Evolutionary conservation across 352 stramenopile genomes (phyloP).

Genomic region (Elongisporangium senticosum): DNA sequence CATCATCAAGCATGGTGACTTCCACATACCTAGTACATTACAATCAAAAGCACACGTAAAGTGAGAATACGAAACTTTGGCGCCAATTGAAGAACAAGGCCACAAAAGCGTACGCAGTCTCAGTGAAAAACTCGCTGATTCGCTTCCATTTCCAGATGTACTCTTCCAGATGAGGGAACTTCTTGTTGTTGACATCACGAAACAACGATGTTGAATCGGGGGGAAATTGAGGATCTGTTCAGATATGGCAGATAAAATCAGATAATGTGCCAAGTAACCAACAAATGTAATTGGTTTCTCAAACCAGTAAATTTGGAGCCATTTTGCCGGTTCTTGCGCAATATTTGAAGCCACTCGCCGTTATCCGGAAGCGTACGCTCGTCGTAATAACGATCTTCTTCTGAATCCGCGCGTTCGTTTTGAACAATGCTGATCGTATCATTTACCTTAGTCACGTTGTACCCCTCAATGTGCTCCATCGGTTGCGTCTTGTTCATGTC

Average conservation of each 20-base stretch:
- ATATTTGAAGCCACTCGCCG: conserved; percentile 64
- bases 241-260: not conserved
- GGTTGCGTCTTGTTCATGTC: conserved; percentile 56
- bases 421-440: conserved; percentile 65
- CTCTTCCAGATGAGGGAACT: conserved; percentile 68
- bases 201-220: conserved; percentile 65
- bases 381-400: conserved; percentile 71
- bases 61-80: not conserved
- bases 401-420: conserved; percentile 44
- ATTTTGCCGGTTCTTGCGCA: conserved; percentile 65
- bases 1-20: conserved; percentile 81
- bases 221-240: conserved; percentile 65
- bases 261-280: not conserved
- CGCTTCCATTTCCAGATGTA: conserved; percentile 83
- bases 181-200: conserved; percentile 53
- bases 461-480: conserved; percentile 49
- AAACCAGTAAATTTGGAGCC: conserved; percentile 72
- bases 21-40: conserved; percentile 58
- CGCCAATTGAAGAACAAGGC: not conserved
- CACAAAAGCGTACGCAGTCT: conserved; percentile 52
- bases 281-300: not conserved
- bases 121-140: conserved; percentile 80
- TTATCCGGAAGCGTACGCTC: conserved; percentile 60
- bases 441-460: conserved; percentile 74
- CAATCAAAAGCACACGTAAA: not conserved